A percentile compares a stretch with the other conserved stretches of the same genome.
Evolutionary conservation across 345 rosid genomes (phyloP).

Genomic region (Combretum micranthum): DNA sequence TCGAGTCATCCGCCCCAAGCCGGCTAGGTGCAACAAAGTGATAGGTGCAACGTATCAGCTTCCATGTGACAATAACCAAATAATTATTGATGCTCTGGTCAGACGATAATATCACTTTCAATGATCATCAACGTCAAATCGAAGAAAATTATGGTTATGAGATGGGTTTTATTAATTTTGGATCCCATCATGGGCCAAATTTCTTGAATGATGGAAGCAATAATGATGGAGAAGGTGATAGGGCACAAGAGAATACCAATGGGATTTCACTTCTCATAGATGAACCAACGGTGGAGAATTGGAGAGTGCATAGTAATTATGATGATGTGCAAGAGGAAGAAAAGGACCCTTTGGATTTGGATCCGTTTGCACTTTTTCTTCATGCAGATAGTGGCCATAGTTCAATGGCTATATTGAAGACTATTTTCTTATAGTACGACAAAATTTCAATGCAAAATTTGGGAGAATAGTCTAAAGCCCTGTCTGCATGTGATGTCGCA

Average conservation of each 20-base stretch:
- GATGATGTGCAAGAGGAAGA: background rate
- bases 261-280: no score
- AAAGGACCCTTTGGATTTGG: conserved; percentile 22
- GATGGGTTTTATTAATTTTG: conserved; percentile 16
- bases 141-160: background rate
- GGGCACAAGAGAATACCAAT: no score
- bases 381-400: conserved; percentile 29
- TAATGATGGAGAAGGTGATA: conserved; percentile 1
- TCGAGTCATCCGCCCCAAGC: conserved; percentile 28
- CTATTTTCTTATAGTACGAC: no score
- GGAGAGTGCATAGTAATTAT: no score
- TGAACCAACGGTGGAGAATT: no score
- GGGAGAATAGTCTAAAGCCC: no score
- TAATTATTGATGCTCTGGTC: background rate
- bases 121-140: background rate
- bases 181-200: background rate
- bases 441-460: no score
- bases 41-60: background rate
- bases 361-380: conserved; percentile 26
- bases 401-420: no score
- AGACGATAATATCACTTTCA: background rate
- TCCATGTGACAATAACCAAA: no score
- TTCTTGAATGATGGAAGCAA: background rate
- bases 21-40: conserved; percentile 20
- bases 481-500: no score